Conservation (phyloP, 768 basidiomycete genomes). For the Suillus alpinus region DNA sequence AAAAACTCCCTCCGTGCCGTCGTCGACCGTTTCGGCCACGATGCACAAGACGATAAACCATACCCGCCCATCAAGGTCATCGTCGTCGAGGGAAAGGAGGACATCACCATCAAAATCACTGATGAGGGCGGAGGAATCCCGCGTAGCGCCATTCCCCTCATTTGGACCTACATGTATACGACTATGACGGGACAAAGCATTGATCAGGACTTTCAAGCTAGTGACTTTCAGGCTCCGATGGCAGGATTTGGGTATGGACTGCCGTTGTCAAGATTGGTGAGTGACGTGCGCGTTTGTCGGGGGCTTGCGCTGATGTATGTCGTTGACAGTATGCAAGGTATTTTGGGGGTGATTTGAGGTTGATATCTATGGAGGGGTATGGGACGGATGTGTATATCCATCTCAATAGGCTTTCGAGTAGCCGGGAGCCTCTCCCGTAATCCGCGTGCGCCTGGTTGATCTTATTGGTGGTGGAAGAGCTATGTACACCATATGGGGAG, state of each 20-base stretch:
- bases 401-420: slow-evolving; percentile 80
- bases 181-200: slow-evolving; percentile 73
- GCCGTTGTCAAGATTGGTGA: slow-evolving; percentile 84
- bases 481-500: not conserved
- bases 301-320: not conserved
- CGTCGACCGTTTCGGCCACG: slow-evolving; percentile 87
- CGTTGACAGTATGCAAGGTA: slow-evolving; percentile 80
- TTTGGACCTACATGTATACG: slow-evolving; percentile 99
- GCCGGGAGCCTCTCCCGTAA: slow-evolving; percentile 72
- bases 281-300: slow-evolving; percentile 25
- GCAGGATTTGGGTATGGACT: slow-evolving; percentile 95
- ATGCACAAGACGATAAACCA: slow-evolving; percentile 23
- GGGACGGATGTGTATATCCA: slow-evolving; percentile 95
- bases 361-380: slow-evolving; percentile 99
- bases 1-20: slow-evolving; percentile 98
- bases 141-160: slow-evolving; percentile 79
- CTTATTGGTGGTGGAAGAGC: not conserved
- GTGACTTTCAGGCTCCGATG: slow-evolving; percentile 97
- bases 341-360: slow-evolving; percentile 87
- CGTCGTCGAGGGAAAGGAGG: slow-evolving; percentile 95
- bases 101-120: slow-evolving; percentile 98
- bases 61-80: slow-evolving; percentile 92
- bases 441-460: not conserved
- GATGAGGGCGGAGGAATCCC: slow-evolving; percentile 98
- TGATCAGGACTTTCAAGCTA: slow-evolving; percentile 75